A percentile compares a stretch with the other conserved stretches of the same genome.
phyloP scores from a whole-genome alignment of 2,329 filamentous ascomycete genomes.

The Verticillium tricorpus region DNA sequence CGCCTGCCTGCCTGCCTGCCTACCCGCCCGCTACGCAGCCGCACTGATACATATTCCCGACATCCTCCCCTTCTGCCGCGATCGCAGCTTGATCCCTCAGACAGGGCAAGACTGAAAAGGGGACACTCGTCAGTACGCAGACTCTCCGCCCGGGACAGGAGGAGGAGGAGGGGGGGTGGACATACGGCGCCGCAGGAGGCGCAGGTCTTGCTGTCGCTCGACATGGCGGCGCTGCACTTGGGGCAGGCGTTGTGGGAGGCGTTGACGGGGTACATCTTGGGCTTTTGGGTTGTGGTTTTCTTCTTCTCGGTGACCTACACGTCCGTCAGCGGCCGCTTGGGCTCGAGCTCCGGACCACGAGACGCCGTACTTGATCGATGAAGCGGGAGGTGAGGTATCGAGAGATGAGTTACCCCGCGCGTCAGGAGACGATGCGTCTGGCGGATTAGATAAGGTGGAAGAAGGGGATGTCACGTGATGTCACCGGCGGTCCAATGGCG shows the following conservation, averaged over 20 bases:
- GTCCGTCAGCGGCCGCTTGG: not conserved
- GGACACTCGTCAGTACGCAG: not conserved
- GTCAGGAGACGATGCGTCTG: not conserved
- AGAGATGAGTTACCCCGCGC: not conserved
- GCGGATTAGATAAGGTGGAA: not conserved
- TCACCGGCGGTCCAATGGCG: not conserved
- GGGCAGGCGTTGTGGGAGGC: conserved; percentile 41
- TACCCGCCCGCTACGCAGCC: not conserved
- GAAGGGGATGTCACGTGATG: not conserved
- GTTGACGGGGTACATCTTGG: conserved; percentile 26
- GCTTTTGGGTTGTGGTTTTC: not conserved
- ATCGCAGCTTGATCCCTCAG: conserved; percentile 10
- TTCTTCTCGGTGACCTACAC: not conserved
- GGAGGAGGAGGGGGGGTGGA: not conserved
- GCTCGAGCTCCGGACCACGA: not conserved
- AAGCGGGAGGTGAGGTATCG: not conserved
- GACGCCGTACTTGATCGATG: not conserved
- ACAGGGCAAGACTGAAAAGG: conserved; percentile 26
- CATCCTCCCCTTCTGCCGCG: not conserved
- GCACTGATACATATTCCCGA: not conserved
- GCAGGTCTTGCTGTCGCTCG: conserved; percentile 47
- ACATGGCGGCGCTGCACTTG: conserved; percentile 48
- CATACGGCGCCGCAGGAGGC: conserved; percentile 49
- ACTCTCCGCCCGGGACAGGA: not conserved
- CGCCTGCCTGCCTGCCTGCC: not conserved